A percentile compares a stretch with the other conserved stretches of the same genome.
These are phyloP conservation scores for Ensete glaucum DNA, from an alignment of 176 grass and related monocot genomes.

Conservation along the genomic window DNA sequence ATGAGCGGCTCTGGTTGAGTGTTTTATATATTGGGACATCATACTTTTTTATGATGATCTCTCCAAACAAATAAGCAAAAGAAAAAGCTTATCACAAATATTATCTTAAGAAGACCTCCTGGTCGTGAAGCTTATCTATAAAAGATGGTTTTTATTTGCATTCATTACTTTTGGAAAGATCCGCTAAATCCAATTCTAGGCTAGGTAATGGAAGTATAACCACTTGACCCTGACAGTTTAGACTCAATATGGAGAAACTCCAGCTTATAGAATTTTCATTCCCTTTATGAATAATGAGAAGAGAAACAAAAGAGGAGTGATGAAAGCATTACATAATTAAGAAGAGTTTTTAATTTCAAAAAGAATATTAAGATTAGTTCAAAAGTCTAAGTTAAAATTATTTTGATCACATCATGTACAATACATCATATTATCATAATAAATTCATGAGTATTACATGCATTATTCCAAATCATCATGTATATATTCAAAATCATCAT, in stretches of 20 bases:
- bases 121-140: neutral
- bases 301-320: too few relatives aligned
- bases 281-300: too few relatives aligned
- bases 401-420: too few relatives aligned
- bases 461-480: too few relatives aligned
- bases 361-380: too few relatives aligned
- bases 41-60: neutral
- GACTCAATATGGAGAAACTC: neutral
- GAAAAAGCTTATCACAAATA: neutral
- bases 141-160: neutral
- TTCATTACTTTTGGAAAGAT: neutral
- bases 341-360: too few relatives aligned
- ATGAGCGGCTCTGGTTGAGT: neutral
- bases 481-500: too few relatives aligned
- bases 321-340: too few relatives aligned
- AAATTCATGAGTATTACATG: too few relatives aligned
- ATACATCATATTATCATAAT: too few relatives aligned
- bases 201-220: neutral
- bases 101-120: neutral
- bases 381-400: too few relatives aligned
- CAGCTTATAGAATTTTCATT: too few relatives aligned
- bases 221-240: neutral
- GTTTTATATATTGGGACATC: neutral
- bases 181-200: neutral
- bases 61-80: neutral